These are phyloP conservation scores for Ogataea pignaliae DNA, from an alignment of 805 yeast genomes.

Conservation along the genomic window DNA sequence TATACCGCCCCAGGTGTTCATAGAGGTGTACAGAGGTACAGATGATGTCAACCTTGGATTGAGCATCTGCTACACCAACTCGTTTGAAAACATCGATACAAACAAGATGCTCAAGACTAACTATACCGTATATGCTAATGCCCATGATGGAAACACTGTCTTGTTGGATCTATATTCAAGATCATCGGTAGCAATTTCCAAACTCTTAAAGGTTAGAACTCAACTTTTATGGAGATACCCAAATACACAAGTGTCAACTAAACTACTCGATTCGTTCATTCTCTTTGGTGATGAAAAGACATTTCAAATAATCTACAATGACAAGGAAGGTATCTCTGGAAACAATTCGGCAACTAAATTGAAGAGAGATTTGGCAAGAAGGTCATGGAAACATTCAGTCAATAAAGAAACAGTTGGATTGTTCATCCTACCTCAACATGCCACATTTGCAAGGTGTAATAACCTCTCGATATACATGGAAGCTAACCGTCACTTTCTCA, in stretches of 20 bases:
- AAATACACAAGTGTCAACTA: constrained; percentile 68
- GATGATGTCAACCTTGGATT: constrained; percentile 66
- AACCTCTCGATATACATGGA: constrained; percentile 82
- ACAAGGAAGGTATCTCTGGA: constrained; percentile 20
- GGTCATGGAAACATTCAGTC: constrained; percentile 80
- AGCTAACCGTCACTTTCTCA: constrained; percentile 77
- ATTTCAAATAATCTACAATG: constrained; percentile 42
- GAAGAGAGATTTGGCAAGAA: constrained; percentile 81
- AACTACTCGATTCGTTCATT: constrained; percentile 68
- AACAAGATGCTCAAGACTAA: constrained; percentile 66
- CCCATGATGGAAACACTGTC: constrained; percentile 36
- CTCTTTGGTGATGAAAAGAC: constrained; percentile 57
- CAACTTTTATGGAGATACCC: constrained; percentile 91
- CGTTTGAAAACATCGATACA: constrained; percentile 65
- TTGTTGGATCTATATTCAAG: constrained; percentile 71
- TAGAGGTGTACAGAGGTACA: constrained; percentile 77
- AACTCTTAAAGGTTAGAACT: constrained; percentile 72
- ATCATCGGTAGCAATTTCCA: constrained; percentile 64
- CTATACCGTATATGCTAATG: constrained; percentile 61
- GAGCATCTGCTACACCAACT: constrained; percentile 71
- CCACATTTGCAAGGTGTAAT: constrained; percentile 72
- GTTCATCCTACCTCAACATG: constrained; percentile 63
- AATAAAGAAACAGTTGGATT: constrained; percentile 61
- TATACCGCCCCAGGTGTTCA: constrained; percentile 81
- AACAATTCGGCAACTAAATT: constrained; percentile 58